Base-by-base conservation (phyloP, 1,284 basidiomycete genomes). In the Leccinum pachyderme region DNA sequence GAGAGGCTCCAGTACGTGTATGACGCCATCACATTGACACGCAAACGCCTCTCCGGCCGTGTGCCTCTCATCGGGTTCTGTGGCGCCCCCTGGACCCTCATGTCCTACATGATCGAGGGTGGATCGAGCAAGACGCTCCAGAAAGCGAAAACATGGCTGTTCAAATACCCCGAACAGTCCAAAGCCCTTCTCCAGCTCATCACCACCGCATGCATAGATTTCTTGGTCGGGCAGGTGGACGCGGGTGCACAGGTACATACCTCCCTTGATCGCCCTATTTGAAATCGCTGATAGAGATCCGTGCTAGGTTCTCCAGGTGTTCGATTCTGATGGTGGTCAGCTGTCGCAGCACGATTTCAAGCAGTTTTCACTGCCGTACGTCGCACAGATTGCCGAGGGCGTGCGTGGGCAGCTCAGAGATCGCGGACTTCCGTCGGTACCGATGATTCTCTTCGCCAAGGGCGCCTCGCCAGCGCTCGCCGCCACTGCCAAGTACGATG, bases 101-200 rank as follows among this genome's bases (percentile, higher is more conserved):
- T 98, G 77, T 85, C 88, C 43, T 98, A 98, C 73, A 98, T 98
- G 95, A 83, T 95, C 63, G 95, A 97, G 72, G 95, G 95, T 13
- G 95, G 94, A 6, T 88, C 89, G 13, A 90, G 83, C 71, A 94
- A 93, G 76, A 91, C 90, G 22, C 84, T 92, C 63, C 87, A 92
- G 61, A 93, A 93, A 72, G 83, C 85, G 29, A 98, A 98, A 76
- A 84, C 86, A 2, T 98, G 95, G 95, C 72, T 96, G 13, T 97
- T 92, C 78, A 88, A 87, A 68, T 84, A 92, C 65, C 93, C 95
- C 1, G 81, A 89, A 61, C 87, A 90, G 73, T 89, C 89, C 48
- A 87, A 89, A 65, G 80, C 78, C 27, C 77, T 98, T 33, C 75
- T 98, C 31, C 70, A 78, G 63, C 80, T 83, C 57, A 90, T 97